Conservation (phyloP, 2,329 filamentous ascomycete genomes). For the Cladosporium sp. region DNA sequence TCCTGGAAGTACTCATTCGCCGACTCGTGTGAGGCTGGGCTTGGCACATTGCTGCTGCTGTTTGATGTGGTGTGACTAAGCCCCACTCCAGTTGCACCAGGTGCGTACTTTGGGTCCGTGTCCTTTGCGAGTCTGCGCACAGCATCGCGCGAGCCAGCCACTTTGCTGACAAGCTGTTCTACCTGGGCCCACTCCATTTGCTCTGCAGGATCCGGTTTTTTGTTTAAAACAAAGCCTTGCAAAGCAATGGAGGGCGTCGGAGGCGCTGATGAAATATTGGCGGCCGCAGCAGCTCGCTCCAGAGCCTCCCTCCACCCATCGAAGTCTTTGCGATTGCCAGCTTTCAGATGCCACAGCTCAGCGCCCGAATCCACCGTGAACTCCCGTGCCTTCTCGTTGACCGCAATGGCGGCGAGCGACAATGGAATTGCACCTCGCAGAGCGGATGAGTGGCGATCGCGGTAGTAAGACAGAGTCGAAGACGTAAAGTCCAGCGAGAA, state of each 20-base stretch:
- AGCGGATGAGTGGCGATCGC: constrained; percentile 87
- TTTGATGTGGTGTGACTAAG: constrained; percentile 27
- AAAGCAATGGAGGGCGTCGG: constrained; percentile 27
- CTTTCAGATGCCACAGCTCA: constrained; percentile 91
- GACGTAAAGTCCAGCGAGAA: constrained; percentile 95
- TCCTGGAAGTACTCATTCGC: constrained; percentile 35
- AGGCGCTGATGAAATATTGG: constrained; percentile 17
- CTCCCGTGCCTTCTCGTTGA: constrained; percentile 81
- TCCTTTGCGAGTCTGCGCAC: constrained; percentile 82
- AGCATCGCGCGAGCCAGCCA: constrained; percentile 84
- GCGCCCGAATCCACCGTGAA: constrained; percentile 96
- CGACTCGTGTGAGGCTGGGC: constrained; percentile 30
- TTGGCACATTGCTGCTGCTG: constrained; percentile 31
- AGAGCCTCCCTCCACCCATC: constrained; percentile 80
- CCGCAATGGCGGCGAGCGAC: constrained; percentile 83
- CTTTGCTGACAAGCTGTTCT: constrained; percentile 76
- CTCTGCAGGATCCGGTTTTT: constrained; percentile 49
- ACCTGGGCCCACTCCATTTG: constrained; percentile 83
- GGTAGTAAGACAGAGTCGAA: constrained; percentile 93
- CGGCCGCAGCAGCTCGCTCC: constrained; percentile 60
- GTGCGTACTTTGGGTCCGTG: constrained; percentile 61
- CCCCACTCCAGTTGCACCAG: constrained; percentile 34
- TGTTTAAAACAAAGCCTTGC: constrained; percentile 14
- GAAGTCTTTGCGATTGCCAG: constrained; percentile 79
- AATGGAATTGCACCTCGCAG: constrained; percentile 88